These are phyloP conservation scores for Pistacia integerrima DNA, from an alignment of 345 rosid genomes.

Conservation along the genomic window DNA sequence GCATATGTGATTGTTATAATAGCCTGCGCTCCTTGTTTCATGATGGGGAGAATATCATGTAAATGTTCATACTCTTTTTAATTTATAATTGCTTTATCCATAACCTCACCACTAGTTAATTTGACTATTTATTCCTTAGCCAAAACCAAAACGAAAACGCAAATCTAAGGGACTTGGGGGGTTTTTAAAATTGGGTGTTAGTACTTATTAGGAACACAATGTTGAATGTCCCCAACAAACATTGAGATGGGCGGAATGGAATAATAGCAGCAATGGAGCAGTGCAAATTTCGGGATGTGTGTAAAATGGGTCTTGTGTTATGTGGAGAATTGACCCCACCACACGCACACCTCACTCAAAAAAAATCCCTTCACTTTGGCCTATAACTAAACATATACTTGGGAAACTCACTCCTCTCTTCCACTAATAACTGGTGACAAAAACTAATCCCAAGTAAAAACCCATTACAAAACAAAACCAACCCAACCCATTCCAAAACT, in stretches of 20 bases:
- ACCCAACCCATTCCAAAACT: constrained; percentile 31
- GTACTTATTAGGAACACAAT: neutral
- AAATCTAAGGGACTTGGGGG: too few species aligned
- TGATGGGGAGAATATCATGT: constrained; percentile 29
- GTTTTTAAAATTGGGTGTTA: too few species aligned
- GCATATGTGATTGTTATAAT: neutral
- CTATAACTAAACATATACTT: constrained; percentile 16
- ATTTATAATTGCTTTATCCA: constrained; percentile 31
- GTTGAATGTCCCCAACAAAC: constrained; percentile 8
- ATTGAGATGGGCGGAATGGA: constrained; percentile 21
- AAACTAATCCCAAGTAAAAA: constrained; percentile 30
- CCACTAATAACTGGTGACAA: constrained; percentile 17
- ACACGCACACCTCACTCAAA: constrained; percentile 34
- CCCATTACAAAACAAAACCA: constrained; percentile 29
- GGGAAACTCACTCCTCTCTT: constrained; percentile 25
- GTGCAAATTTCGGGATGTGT: constrained; percentile 17
- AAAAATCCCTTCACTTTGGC: neutral
- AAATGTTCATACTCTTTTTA: constrained; percentile 3
- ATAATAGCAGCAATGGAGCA: constrained; percentile 25
- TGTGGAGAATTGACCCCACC: constrained; percentile 40
- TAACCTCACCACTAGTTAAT: constrained; percentile 20
- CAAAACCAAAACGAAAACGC: too few species aligned
- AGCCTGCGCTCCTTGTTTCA: constrained; percentile 11
- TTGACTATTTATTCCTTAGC: neutral
- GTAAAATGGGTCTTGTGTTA: neutral